These are phyloP conservation scores for Solanum chilense DNA, from an alignment of 257 asterid species.

Conservation along the genomic window DNA sequence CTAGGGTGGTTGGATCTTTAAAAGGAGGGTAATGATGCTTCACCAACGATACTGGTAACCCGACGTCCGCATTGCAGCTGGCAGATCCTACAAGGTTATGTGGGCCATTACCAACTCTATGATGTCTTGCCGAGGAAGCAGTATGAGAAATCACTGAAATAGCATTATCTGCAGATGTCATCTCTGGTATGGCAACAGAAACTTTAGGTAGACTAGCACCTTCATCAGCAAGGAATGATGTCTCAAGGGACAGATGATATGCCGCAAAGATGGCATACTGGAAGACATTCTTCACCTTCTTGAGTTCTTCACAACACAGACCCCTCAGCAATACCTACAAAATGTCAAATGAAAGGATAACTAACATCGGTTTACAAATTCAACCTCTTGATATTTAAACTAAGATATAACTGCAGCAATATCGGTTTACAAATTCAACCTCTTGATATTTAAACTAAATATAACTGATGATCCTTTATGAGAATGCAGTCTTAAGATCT, in stretches of 20 bases:
- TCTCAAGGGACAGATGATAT: slow-evolving; percentile 77
- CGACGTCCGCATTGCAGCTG: slow-evolving; percentile 32
- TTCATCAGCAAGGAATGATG: slow-evolving; percentile 92
- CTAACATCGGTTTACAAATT: not conserved
- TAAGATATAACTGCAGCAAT: not conserved
- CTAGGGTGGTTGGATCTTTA: slow-evolving; percentile 23
- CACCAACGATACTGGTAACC: slow-evolving; percentile 36
- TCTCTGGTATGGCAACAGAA: slow-evolving; percentile 2
- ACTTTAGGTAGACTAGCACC: slow-evolving; percentile 76
- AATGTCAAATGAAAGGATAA: slow-evolving; percentile 5
- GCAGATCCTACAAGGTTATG: slow-evolving; percentile 13
- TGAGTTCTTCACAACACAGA: slow-evolving; percentile 56
- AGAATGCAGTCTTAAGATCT: not conserved
- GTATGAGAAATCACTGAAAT: slow-evolving; percentile 16
- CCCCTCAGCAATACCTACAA: slow-evolving; percentile 79
- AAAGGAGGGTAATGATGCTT: slow-evolving; percentile 22
- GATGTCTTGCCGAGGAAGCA: not conserved
- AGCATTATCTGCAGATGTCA: slow-evolving; percentile 14
- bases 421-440: not conserved
- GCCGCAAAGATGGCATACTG: slow-evolving; percentile 92
- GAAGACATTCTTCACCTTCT: slow-evolving; percentile 69
- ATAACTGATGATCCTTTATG: not conserved
- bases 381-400: not conserved
- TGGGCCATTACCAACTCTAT: slow-evolving; percentile 14
- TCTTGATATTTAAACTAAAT: not conserved